phyloP scores from a whole-genome alignment of 768 basidiomycete genomes.

The Podaxis sp. region DNA sequence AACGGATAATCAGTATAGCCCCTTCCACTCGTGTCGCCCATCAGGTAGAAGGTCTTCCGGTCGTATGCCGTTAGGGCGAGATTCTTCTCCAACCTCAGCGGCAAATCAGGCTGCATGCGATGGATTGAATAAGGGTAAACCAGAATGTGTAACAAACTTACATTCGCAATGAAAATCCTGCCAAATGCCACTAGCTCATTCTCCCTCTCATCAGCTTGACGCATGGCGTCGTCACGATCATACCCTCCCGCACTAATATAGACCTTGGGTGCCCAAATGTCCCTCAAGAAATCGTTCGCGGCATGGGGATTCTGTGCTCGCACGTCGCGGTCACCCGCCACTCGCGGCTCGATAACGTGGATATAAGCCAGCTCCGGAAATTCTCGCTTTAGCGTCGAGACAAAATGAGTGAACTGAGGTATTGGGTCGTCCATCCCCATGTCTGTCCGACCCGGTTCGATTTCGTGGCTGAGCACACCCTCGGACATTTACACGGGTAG shows the following conservation, averaged over 20 bases:
- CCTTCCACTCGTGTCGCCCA: conserved; percentile 25
- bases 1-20: conserved; percentile 7
- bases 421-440: conserved; percentile 19
- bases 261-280: conserved; percentile 37
- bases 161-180: conserved; percentile 27
- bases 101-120: conserved; percentile 11
- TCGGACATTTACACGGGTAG: not conserved
- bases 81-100: conserved; percentile 8
- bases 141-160: conserved; percentile 1
- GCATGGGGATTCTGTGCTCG: conserved; percentile 13
- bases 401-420: conserved; percentile 49
- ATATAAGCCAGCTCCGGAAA: conserved; percentile 34
- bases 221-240: conserved; percentile 33
- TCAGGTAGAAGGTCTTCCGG: not conserved
- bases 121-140: not conserved
- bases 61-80: not conserved
- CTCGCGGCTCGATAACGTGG: conserved; percentile 41
- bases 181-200: conserved; percentile 28
- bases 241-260: conserved; percentile 44
- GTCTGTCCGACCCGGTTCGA: conserved; percentile 47
- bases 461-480: conserved; percentile 4
- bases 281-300: conserved; percentile 41
- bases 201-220: conserved; percentile 25
- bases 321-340: not conserved
- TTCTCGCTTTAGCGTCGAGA: conserved; percentile 28